Conservation (phyloP, 768 basidiomycete species). For the Termitomyces sp. region DNA sequence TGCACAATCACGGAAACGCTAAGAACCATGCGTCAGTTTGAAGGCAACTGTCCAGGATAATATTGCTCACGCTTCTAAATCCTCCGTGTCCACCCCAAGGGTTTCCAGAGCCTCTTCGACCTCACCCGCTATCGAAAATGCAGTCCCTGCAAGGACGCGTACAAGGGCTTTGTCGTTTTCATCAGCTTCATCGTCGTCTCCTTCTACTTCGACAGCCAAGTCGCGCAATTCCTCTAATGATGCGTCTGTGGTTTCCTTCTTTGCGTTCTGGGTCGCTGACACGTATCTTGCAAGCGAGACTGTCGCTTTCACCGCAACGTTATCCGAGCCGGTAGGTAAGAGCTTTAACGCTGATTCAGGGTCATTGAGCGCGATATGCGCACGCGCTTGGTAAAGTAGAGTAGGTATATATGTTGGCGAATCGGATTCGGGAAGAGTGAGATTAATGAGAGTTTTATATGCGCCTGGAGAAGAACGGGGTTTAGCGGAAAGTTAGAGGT, state of each 20-base stretch:
- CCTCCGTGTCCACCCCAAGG: conserved; percentile 66
- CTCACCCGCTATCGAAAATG: conserved; percentile 80
- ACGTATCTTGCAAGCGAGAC: conserved; percentile 71
- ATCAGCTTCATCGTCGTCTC: conserved; percentile 64
- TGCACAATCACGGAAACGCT: conserved; percentile 83
- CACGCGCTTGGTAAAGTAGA: conserved; percentile 75
- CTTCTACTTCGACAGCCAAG: conserved; percentile 80
- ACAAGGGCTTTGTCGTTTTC: conserved; percentile 71
- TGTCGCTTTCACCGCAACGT: conserved; percentile 66
- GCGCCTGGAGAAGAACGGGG: conserved; percentile 42
- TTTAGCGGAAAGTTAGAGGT: background rate
- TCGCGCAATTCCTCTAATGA: conserved; percentile 81
- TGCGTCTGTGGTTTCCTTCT: conserved; percentile 51
- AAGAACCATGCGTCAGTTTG: conserved; percentile 1
- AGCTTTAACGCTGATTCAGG: conserved; percentile 51
- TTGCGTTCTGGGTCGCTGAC: conserved; percentile 34
- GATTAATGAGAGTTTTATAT: conserved; percentile 54
- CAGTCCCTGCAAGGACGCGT: conserved; percentile 78
- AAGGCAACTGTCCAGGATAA: background rate
- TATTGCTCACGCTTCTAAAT: conserved; percentile 81
- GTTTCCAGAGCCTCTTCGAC: conserved; percentile 92
- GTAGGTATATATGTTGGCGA: conserved; percentile 62
- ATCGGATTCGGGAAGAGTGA: conserved; percentile 51
- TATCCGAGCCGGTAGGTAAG: conserved; percentile 53
- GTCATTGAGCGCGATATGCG: conserved; percentile 66